Evolutionary conservation across 176 grass and related monocot genomes (phyloP).

Genomic region (Elaeis guineensis): DNA sequence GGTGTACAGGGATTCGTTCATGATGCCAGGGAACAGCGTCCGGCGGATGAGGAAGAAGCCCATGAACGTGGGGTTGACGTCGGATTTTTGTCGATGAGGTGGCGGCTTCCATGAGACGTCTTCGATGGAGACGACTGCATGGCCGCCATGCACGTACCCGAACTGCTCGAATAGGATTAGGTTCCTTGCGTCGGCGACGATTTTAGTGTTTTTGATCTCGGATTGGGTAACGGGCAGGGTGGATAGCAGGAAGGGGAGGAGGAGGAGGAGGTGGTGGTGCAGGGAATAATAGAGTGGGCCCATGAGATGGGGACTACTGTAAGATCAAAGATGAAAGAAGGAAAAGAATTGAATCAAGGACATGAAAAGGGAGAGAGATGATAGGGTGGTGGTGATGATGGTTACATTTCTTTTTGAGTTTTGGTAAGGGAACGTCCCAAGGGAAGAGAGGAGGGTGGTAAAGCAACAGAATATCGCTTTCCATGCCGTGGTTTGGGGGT

Average conservation of each 20-base stretch:
- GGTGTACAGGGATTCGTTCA: conserved; percentile 51
- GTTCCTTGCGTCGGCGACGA: conserved; percentile 27
- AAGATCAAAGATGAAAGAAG: too few species aligned
- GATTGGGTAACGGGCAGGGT: conserved; percentile 17
- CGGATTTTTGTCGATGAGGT: not conserved
- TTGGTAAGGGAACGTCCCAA: too few species aligned
- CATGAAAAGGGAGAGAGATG: too few species aligned
- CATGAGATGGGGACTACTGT: not conserved
- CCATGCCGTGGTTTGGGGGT: conserved; percentile 34
- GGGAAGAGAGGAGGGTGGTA: not conserved
- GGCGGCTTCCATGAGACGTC: conserved; percentile 35
- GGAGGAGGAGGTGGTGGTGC: conserved; percentile 12
- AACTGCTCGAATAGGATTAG: conserved; percentile 79
- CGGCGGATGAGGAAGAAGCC: conserved; percentile 65
- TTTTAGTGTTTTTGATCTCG: conserved; percentile 54
- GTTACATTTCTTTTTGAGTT: too few species aligned
- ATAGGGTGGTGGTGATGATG: too few species aligned
- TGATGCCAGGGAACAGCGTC: conserved; percentile 32
- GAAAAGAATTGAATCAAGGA: too few species aligned
- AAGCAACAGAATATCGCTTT: conserved; percentile 18
- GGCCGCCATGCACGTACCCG: conserved; percentile 34
- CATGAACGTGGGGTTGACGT: conserved; percentile 25
- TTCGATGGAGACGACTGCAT: conserved; percentile 21
- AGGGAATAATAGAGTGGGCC: conserved; percentile 12
- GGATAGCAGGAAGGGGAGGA: not conserved